A percentile compares a stretch with the other conserved stretches of the same genome.
Evolutionary conservation across 495 filamentous ascomycete species (phyloP).

Genomic region (Penicillium nucicola): DNA sequence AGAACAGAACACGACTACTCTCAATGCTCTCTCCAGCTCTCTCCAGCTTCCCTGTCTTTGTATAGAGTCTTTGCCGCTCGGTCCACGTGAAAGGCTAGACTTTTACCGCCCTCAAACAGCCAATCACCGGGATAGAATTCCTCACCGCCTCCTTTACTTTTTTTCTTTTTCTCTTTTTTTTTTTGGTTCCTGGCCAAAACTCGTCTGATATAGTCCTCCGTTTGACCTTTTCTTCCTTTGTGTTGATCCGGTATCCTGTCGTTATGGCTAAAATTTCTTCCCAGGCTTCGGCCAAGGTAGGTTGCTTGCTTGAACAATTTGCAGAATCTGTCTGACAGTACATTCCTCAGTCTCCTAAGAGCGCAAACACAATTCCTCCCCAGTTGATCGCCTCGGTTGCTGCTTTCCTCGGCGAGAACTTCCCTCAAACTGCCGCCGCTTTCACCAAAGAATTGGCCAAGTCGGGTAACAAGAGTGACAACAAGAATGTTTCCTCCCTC

Average conservation of each 20-base stretch:
- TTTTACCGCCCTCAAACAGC: not conserved
- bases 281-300: slow-evolving; percentile 36
- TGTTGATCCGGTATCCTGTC: not conserved
- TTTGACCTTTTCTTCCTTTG: not conserved
- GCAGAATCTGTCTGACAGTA: slow-evolving; percentile 7
- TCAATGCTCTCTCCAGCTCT: too few relatives aligned
- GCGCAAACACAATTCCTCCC: slow-evolving; percentile 34
- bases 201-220: slow-evolving; percentile 6
- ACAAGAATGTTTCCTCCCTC: slow-evolving; percentile 41
- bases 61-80: not conserved
- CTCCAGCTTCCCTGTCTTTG: too few relatives aligned
- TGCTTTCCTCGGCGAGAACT: slow-evolving; percentile 63
- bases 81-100: slow-evolving; percentile 15
- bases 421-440: slow-evolving; percentile 52
- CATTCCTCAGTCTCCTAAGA: slow-evolving; percentile 10
- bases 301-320: not conserved
- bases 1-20: too few relatives aligned
- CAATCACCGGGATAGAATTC: slow-evolving; percentile 16
- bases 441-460: slow-evolving; percentile 53
- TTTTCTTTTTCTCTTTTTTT: slow-evolving; percentile 32
- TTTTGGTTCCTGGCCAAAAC: slow-evolving; percentile 25
- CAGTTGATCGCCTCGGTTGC: slow-evolving; percentile 65
- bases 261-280: slow-evolving; percentile 34
- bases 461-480: slow-evolving; percentile 26
- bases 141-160: slow-evolving; percentile 28